Evolutionary conservation across 1,284 basidiomycete species (phyloP), one percentile per base, ranked within the genome.

Genomic region (Microbotryum saponariae): DNA sequence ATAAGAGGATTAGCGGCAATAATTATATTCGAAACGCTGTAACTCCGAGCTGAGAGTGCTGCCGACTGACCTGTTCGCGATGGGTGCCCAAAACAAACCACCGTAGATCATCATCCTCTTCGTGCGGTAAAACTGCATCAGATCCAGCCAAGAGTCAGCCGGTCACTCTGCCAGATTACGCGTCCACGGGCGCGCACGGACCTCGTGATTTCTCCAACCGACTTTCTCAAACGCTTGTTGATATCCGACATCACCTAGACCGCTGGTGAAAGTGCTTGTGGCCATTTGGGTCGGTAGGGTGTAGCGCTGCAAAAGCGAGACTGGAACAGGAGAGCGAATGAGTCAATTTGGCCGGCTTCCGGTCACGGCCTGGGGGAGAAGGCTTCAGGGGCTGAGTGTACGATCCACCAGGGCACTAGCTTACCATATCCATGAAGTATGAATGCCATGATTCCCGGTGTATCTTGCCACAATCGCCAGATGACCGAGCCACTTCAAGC

Each of bases 261-360:
- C 57, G 4, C 37, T 25, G n/a, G 59, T 62, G 3, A 61, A 20
- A 0, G 50, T 52, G 20, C 67, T 67, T 1, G 70, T 71, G 0
- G 60, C 69, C 61, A 71, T 71, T 52, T 71, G 70, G 0, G 70
- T 71, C 5, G 64, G 60, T 1, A 71, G 55, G 0, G 70, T 71
- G 55, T 66, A 59, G 20, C 56, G 57, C 37, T 63, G 64, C 5
- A 67, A 52, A 0, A 67, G 42, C 4, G 45, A 42, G 12, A 69
- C 25, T 25, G 25, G 25, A 25, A 25, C 25, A 25, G 25, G 4
- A 25, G 25, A 25, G 25, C 25, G 4, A 25, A 25, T 27, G 14
- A 2, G 14, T 8, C n/a, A 21, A 50, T 54, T 42, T 42, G 37
- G 16, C 10, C 9, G 37, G 10, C 29, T 31, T 42, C 9, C 12